These are phyloP conservation scores for Bondarzewia mesenterica DNA, from an alignment of 1,284 basidiomycete species.

Conservation along the genomic window DNA sequence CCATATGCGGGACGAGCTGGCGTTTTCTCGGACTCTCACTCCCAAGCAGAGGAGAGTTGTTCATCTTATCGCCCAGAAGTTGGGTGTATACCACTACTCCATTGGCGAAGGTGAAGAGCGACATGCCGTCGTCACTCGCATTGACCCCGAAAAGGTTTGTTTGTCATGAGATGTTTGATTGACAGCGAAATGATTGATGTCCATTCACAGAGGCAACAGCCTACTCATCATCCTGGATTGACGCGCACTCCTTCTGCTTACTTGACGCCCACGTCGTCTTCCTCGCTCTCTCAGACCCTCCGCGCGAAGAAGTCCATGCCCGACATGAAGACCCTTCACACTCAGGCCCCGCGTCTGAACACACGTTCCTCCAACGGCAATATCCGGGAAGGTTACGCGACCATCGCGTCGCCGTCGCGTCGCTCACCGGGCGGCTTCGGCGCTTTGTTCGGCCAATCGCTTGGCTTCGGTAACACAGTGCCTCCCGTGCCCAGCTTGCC, in stretches of 20 bases:
- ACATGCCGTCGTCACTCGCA: constrained; percentile 87
- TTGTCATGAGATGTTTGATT: constrained; percentile 2
- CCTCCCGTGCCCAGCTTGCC: constrained; percentile 77
- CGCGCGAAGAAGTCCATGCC: constrained; percentile 97
- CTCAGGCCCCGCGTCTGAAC: constrained; percentile 71
- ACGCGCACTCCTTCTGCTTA: constrained; percentile 71
- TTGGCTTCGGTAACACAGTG: constrained; percentile 33
- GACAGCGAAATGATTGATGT: not conserved
- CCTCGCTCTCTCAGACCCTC: constrained; percentile 37
- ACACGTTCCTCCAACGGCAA: constrained; percentile 86
- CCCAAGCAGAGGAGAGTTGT: constrained; percentile 88
- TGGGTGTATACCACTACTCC: constrained; percentile 92
- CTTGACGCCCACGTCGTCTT: constrained; percentile 45
- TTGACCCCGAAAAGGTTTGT: constrained; percentile 65
- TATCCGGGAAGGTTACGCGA: constrained; percentile 86
- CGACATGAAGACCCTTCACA: constrained; percentile 79
- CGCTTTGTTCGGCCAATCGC: constrained; percentile 51
- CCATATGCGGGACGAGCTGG: constrained; percentile 93
- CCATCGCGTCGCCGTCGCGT: constrained; percentile 74
- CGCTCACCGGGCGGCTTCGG: constrained; percentile 63
- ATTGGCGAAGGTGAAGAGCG: constrained; percentile 90
- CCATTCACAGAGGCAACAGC: constrained; percentile 23
- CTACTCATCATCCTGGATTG: constrained; percentile 42
- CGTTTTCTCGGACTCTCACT: constrained; percentile 82
- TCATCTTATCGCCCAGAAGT: constrained; percentile 92